Conservation (phyloP, 2,329 filamentous ascomycete species). For the Cladorrhinum sp. region DNA sequence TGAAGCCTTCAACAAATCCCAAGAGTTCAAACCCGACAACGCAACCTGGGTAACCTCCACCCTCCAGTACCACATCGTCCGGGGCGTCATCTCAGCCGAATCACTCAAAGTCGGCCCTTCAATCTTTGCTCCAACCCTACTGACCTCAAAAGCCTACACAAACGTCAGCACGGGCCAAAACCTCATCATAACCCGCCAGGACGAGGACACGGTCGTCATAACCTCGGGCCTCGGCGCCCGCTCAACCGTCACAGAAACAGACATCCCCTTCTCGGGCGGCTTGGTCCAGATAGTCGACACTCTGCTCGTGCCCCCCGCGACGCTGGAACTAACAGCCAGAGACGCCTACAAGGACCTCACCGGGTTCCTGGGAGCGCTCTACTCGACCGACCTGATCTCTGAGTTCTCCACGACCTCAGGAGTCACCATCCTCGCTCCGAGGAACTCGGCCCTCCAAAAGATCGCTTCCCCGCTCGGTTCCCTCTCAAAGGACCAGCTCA, state of each 20-base stretch:
- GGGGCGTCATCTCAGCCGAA: slow-evolving; percentile 44
- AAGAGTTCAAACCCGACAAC: slow-evolving; percentile 45
- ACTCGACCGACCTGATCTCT: slow-evolving; percentile 36
- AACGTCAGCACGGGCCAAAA: slow-evolving; percentile 51
- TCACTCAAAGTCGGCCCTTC: slow-evolving; percentile 37
- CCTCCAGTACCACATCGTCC: slow-evolving; percentile 61
- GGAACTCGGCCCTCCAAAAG: slow-evolving; percentile 48
- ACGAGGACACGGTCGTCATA: slow-evolving; percentile 40
- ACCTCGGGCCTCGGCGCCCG: slow-evolving; percentile 41
- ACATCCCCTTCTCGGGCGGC: slow-evolving; percentile 48
- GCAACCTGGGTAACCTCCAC: slow-evolving; percentile 46
- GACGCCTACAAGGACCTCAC: slow-evolving; percentile 38
- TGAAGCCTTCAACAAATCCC: slow-evolving; percentile 54
- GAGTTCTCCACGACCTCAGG: slow-evolving; percentile 43
- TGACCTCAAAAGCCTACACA: slow-evolving; percentile 41
- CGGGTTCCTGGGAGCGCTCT: slow-evolving; percentile 42
- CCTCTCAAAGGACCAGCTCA: slow-evolving; percentile 40
- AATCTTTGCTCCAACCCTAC: slow-evolving; percentile 42
- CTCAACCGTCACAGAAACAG: slow-evolving; percentile 38
- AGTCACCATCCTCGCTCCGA: slow-evolving; percentile 55
- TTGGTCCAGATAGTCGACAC: slow-evolving; percentile 53
- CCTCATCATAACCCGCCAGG: slow-evolving; percentile 45
- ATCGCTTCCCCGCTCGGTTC: slow-evolving; percentile 43
- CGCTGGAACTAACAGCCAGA: slow-evolving; percentile 35
- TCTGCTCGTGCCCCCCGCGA: slow-evolving; percentile 46